Base-by-base conservation (phyloP, 371 early-diverging fungal genomes). In the Polyrhizophydium stewartii region DNA sequence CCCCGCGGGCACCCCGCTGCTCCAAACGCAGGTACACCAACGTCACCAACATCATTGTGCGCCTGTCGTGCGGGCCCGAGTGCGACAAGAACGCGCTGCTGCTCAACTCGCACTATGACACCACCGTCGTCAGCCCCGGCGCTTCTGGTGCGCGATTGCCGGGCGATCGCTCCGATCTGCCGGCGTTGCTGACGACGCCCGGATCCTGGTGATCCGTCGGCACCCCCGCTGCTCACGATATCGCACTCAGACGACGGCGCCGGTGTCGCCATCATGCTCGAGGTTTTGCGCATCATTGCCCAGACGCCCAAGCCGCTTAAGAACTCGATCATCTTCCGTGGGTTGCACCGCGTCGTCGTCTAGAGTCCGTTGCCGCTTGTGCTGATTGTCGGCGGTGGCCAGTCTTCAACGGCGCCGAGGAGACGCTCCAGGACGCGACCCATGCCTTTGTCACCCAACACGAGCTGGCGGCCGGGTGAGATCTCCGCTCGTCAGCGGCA, bases 391-490 rank as follows among this genome's bases (percentile, higher is more conserved):
- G 40, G 10, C 40, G 40, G 10, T 12, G 10, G 12, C 10, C 19
- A 40, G 40, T 90, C 65, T 90, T 87, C 68, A 90, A 90, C 69
- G 91, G 91, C 43, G 91, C 89, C 7, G 91, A 90, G 63, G 91
- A 90, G 68, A 79, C 86, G 0, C 66, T 88, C 16, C 89, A 89
- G 65, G 91, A 90, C 72, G 90, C 86, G 10, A 84, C 87, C 5
- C 87, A 88, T 63, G 85, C 84, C 9, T 90, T 88, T 69, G 84
- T 88, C 61, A 86, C 86, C 5, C 82, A 75, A 66, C 86, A 86
- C 53, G 77, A 78, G 27, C 70, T 81, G 55, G 82, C 78, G 66
- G 81, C 84, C 55, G 71, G 73, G 79, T 81, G 69, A 70, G 40
- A 19, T 19, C 12, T 40, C 40, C 40, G 12, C 19, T 40, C 19